These are phyloP conservation scores for Hordeum marinum DNA, from an alignment of 176 grass and related monocot genomes.

Conservation along the genomic window DNA sequence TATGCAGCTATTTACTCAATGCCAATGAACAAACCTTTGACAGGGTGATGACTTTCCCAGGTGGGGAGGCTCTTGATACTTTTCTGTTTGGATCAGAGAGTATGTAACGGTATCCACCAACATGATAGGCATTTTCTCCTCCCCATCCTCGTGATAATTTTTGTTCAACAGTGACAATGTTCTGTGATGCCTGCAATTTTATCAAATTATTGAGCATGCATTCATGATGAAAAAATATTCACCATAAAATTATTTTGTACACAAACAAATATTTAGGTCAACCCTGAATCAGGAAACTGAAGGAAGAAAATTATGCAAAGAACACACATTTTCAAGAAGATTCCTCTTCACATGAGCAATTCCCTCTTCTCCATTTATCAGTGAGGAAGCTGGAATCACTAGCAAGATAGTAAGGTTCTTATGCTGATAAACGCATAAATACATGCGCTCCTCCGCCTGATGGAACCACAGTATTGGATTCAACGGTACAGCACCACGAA, in stretches of 20 bases:
- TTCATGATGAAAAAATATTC: slow-evolving; percentile 30
- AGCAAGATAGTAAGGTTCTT: slow-evolving; percentile 68
- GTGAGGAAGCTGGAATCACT: slow-evolving; percentile 63
- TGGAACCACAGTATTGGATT: slow-evolving; percentile 76
- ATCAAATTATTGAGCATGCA: slow-evolving; percentile 28
- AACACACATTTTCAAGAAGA: slow-evolving; percentile 85
- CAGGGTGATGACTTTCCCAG: slow-evolving; percentile 88
- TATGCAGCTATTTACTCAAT: background rate
- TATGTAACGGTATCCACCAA: slow-evolving; percentile 86
- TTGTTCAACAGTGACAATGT: slow-evolving; percentile 70
- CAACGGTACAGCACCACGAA: slow-evolving; percentile 33
- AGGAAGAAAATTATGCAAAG: background rate
- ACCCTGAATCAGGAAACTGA: background rate
- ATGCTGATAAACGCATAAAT: slow-evolving; percentile 88
- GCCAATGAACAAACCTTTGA: slow-evolving; percentile 54
- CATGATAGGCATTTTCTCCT: slow-evolving; percentile 98
- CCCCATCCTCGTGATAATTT: slow-evolving; percentile 89
- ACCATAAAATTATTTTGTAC: background rate
- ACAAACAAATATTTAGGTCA: slow-evolving; percentile 7
- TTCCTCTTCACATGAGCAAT: slow-evolving; percentile 71
- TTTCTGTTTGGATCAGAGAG: slow-evolving; percentile 64
- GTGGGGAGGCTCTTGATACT: slow-evolving; percentile 85
- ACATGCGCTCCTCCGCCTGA: slow-evolving; percentile 66
- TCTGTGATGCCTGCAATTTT: slow-evolving; percentile 65
- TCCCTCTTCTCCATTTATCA: slow-evolving; percentile 75